Evolutionary conservation across 306 rosid species (phyloP).

Genomic region (Trifolium pratense): DNA sequence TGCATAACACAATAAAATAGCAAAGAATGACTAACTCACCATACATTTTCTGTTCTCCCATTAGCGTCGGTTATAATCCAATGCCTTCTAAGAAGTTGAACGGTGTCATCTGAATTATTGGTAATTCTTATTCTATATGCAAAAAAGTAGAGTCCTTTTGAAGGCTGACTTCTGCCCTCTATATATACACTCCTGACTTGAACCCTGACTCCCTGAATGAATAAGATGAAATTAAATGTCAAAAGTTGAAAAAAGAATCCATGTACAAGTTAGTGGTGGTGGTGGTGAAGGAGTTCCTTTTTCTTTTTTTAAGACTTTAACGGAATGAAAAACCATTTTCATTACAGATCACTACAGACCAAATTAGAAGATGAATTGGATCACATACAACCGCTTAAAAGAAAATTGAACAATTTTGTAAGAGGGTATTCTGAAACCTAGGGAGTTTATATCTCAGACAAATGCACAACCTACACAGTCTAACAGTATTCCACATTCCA

Average conservation of each 20-base stretch:
- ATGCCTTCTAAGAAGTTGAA: constrained; percentile 94
- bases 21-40: constrained; percentile 59
- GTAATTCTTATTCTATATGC: constrained; percentile 91
- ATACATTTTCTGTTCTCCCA: constrained; percentile 79
- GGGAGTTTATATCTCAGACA: constrained; percentile 25
- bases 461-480: background rate
- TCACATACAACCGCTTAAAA: background rate
- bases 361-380: constrained; percentile 35
- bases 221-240: constrained; percentile 37
- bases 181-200: constrained; percentile 94
- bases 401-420: constrained; percentile 8
- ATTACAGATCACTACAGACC: constrained; percentile 8
- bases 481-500: constrained; percentile 21
- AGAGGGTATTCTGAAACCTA: constrained; percentile 7
- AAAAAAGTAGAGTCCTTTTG: constrained; percentile 78
- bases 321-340: constrained; percentile 16
- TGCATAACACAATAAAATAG: constrained; percentile 31
- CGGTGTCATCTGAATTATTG: constrained; percentile 79
- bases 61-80: constrained; percentile 95
- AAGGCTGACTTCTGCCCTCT: constrained; percentile 95
- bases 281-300: background rate
- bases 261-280: constrained; percentile 13
- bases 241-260: constrained; percentile 1
- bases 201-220: constrained; percentile 86
- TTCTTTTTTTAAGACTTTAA: background rate